phyloP scores from a whole-genome alignment of 331 rosid species.

The Spiraea crenata region DNA sequence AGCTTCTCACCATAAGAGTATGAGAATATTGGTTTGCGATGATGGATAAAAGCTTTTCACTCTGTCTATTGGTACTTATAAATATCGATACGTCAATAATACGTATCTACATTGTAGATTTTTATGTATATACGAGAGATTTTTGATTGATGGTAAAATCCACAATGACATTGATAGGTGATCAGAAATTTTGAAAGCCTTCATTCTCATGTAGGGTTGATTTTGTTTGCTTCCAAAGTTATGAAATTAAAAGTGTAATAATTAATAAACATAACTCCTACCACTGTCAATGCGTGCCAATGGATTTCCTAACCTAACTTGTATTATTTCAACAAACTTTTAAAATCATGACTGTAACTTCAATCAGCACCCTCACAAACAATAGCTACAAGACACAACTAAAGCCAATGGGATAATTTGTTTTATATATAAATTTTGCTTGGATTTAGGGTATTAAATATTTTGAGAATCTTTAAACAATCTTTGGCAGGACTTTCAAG shows the following conservation, averaged over 20 bases:
- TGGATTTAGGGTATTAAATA: neutral
- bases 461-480: constrained; percentile 9
- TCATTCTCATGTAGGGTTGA: no score
- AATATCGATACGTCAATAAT: no score
- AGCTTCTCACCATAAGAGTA: no score
- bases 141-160: no score
- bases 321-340: neutral
- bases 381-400: neutral
- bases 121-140: no score
- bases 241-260: neutral
- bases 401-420: neutral
- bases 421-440: neutral
- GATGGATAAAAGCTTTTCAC: no score
- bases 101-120: no score
- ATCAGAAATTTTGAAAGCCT: no score
- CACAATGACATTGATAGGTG: no score
- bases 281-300: neutral
- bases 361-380: neutral
- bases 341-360: neutral
- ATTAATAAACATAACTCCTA: neutral
- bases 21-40: no score
- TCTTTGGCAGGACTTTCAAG: neutral
- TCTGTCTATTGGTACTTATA: no score
- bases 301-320: neutral
- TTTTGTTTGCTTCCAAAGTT: neutral